Evolutionary conservation across 305 asterid genomes (phyloP), one percentile per base, ranked within the genome.

Genomic region (Fraxinus albicans): DNA sequence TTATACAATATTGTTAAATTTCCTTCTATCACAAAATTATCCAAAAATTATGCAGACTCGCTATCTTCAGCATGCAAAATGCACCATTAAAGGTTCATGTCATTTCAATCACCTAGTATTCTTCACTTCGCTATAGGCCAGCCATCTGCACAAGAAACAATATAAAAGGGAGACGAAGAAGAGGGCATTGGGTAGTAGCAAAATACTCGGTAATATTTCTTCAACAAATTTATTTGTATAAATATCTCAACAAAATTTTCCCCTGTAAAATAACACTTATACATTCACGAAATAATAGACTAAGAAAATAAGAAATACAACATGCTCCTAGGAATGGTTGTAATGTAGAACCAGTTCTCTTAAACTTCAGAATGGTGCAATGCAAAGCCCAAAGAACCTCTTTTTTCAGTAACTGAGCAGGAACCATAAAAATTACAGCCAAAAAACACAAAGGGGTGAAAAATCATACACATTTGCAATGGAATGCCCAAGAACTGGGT

Each of bases 301-400:
- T 23, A 80, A 83, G 77, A 2, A 44, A 86, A 76, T 72, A 85
- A 81, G 89, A 82, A 87, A 85, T 89, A 93, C 92, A 93, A 89
- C 92, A 89, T 82, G 85, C 89, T 84, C 88, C 86, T 79, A 63
- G 81, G 84, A 76, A 82, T 69, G 80, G 69, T 19, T 19, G 69
- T 85, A 83, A 0, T 6, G 69, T 85, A 83, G 75, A 73, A 81
- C 76, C 69, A 58, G 12, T 19, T 19, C 69, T 58, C 69, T 58
- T 58, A 58, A 58, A 58, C 27, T 67, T 21, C 77, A 83, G 44
- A 23, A n/a, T 29, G 40, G 36, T 77, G 84, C 77, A 27, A 53
- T 77, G 78, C 76, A 31, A 67, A 80, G 79, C 36, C 82, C 82
- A 82, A 77, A 81, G 74, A 86, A 84, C 85, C 87, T 78, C 86